Evolutionary conservation across 345 rosid species (phyloP).

Genomic region (Nasturtium officinale): DNA sequence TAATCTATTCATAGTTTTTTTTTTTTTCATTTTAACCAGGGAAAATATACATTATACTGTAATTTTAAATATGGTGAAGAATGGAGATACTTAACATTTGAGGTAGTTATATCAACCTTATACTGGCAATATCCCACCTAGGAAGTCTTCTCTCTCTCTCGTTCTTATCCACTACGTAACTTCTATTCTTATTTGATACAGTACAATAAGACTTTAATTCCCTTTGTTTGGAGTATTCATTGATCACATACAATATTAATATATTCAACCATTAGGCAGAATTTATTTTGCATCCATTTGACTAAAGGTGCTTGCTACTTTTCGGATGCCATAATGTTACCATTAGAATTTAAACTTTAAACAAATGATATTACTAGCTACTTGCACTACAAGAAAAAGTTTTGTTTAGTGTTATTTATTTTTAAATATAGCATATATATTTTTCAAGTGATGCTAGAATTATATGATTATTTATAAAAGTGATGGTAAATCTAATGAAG

Average conservation of each 20-base stretch:
- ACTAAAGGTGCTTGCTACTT: constrained; percentile 16
- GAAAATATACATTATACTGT: too few relatives aligned
- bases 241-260: background rate
- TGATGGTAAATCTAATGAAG: too few relatives aligned
- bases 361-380: constrained; percentile 32
- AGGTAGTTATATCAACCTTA: constrained; percentile 37
- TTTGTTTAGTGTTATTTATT: too few relatives aligned
- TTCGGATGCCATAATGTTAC: constrained; percentile 22
- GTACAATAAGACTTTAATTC: background rate
- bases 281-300: background rate
- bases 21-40: background rate
- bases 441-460: too few relatives aligned
- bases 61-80: constrained; percentile 12
- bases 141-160: constrained; percentile 25
- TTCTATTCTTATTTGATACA: constrained; percentile 13
- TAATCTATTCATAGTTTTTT: constrained; percentile 1
- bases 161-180: constrained; percentile 38
- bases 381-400: too few relatives aligned
- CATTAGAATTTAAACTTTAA: constrained; percentile 22
- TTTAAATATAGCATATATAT: too few relatives aligned
- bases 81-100: constrained; percentile 24
- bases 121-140: constrained; percentile 26
- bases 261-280: constrained; percentile 3
- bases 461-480: too few relatives aligned
- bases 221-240: background rate